phyloP scores from a whole-genome alignment of 1,139 yeast species.

The Geotrichum fermentans region DNA sequence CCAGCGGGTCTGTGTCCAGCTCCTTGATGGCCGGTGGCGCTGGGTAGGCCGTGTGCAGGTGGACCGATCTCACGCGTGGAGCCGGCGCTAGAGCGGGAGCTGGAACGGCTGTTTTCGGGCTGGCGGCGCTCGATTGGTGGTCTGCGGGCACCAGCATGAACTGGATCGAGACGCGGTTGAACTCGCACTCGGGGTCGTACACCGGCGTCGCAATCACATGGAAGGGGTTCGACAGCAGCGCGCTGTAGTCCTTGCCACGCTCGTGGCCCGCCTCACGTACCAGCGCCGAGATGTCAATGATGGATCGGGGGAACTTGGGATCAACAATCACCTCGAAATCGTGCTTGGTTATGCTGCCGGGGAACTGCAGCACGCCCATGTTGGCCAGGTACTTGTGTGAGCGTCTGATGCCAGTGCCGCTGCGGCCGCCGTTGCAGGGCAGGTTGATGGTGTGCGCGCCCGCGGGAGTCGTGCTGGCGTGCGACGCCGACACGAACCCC shows the following conservation, averaged over 20 bases:
- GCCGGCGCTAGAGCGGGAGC: too few species aligned
- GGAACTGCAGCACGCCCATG: neutral
- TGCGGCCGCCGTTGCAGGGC: too few species aligned
- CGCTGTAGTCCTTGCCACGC: neutral
- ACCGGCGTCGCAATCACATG: neutral
- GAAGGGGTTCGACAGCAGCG: neutral
- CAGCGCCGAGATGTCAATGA: neutral
- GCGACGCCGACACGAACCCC: too few species aligned
- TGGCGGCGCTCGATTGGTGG: too few species aligned
- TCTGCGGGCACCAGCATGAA: neutral
- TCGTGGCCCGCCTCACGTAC: neutral
- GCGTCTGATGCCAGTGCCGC: too few species aligned
- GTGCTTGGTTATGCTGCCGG: neutral
- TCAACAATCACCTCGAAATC: neutral
- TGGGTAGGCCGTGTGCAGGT: too few species aligned
- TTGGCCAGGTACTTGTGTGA: conserved; percentile 2
- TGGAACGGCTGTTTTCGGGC: too few species aligned
- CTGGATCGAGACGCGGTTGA: neutral
- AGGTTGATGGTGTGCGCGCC: too few species aligned
- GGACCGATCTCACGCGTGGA: too few species aligned
- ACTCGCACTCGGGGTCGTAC: neutral
- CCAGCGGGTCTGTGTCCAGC: neutral
- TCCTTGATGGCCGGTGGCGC: too few species aligned
- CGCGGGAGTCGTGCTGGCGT: too few species aligned
- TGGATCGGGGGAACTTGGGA: neutral